Conservation (phyloP, 2,329 filamentous ascomycete species). For the Cordyceps militaris region DNA sequence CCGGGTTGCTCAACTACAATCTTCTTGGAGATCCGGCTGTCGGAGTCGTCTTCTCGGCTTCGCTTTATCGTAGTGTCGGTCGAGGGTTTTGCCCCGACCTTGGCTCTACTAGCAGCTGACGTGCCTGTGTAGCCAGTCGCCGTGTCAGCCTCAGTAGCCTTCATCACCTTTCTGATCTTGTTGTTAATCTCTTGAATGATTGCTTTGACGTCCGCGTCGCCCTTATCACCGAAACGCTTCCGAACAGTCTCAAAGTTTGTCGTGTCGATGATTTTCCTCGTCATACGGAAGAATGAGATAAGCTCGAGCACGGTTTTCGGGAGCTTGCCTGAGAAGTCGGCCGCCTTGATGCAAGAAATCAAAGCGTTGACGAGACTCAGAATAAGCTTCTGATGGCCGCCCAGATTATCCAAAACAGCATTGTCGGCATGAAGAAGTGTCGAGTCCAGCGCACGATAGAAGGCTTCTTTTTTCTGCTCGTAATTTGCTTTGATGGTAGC, state of each 20-base stretch:
- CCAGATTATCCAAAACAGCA: constrained; percentile 50
- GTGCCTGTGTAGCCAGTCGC: constrained; percentile 33
- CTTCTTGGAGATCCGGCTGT: constrained; percentile 35
- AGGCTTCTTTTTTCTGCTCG: constrained; percentile 38
- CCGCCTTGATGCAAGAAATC: constrained; percentile 45
- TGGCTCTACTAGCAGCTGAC: constrained; percentile 32
- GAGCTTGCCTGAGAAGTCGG: constrained; percentile 46
- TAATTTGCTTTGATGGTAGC: constrained; percentile 34
- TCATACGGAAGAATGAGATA: constrained; percentile 55
- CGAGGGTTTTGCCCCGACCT: constrained; percentile 25
- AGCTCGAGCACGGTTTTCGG: constrained; percentile 52
- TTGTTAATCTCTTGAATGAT: constrained; percentile 51
- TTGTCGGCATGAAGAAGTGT: constrained; percentile 48
- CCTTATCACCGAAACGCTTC: constrained; percentile 56
- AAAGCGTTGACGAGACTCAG: constrained; percentile 47
- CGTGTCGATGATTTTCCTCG: constrained; percentile 54
- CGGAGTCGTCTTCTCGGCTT: constrained; percentile 33
- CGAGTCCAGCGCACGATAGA: constrained; percentile 46
- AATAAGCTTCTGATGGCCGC: constrained; percentile 50
- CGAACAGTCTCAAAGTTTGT: constrained; percentile 60
- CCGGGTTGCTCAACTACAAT: constrained; percentile 32
- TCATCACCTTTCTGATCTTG: constrained; percentile 36
- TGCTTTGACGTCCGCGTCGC: constrained; percentile 56
- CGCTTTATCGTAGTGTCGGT: constrained; percentile 27
- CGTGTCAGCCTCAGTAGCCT: constrained; percentile 26